Conservation (phyloP, 164 flowering plant species). For the Cinnamomum chago region DNA sequence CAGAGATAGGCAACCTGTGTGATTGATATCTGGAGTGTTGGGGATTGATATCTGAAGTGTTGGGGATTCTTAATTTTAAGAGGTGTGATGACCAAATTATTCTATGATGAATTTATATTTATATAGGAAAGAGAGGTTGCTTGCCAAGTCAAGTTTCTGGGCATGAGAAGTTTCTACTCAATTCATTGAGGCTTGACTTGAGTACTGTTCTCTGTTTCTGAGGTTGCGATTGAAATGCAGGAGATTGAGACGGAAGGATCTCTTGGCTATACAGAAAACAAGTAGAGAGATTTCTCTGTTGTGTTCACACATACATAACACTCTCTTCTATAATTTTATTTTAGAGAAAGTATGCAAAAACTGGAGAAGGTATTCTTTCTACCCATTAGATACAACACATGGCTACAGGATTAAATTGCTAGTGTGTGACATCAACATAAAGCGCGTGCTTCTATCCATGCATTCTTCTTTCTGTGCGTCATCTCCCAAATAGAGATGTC, state of each 20-base stretch:
- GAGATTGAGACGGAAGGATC: slow-evolving; percentile 33
- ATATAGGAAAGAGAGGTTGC: slow-evolving; percentile 22
- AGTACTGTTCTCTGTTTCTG: slow-evolving; percentile 7
- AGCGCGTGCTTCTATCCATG: neutral
- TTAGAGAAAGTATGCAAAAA: too few species aligned
- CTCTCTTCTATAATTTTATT: too few species aligned
- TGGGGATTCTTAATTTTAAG: slow-evolving; percentile 3
- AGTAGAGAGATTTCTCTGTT: neutral
- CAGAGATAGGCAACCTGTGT: neutral
- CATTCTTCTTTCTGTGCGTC: too few species aligned
- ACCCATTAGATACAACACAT: neutral
- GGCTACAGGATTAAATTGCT: neutral
- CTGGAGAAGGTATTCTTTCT: too few species aligned
- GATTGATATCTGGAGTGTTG: slow-evolving; percentile 1
- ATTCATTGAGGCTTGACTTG: slow-evolving; percentile 13
- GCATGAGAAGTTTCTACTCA: slow-evolving; percentile 10
- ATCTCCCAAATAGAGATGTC: too few species aligned
- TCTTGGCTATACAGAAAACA: neutral
- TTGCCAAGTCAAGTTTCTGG: neutral
- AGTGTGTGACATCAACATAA: too few species aligned
- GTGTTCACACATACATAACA: too few species aligned
- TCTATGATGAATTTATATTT: slow-evolving; percentile 18
- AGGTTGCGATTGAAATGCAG: slow-evolving; percentile 24
- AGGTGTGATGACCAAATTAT: slow-evolving; percentile 18
- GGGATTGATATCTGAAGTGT: slow-evolving; percentile 1